Conservation (phyloP, 345 rosid genomes). For the Bruguiera gymnorhiza region DNA sequence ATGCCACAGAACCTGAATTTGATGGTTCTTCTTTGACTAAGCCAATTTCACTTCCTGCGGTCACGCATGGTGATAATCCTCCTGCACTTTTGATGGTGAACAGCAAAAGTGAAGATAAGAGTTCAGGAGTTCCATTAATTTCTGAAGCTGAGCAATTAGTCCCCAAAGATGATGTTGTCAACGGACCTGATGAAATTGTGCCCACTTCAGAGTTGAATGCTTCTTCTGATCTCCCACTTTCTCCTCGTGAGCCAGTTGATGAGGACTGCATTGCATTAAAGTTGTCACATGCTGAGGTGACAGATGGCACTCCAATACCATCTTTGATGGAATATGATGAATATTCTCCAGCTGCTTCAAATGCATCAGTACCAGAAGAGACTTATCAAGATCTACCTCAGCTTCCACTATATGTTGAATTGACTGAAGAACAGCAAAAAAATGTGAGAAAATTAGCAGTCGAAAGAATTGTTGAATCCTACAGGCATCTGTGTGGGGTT, state of each 20-base stretch:
- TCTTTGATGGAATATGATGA: constrained; percentile 49
- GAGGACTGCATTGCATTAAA: constrained; percentile 41
- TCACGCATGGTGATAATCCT: constrained; percentile 38
- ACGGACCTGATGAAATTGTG: constrained; percentile 39
- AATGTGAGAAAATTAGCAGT: constrained; percentile 57
- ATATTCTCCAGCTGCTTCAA: constrained; percentile 42
- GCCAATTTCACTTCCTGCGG: constrained; percentile 39
- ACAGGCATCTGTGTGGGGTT: constrained; percentile 48
- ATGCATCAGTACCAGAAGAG: constrained; percentile 52
- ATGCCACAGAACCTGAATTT: constrained; percentile 39
- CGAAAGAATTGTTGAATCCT: constrained; percentile 68
- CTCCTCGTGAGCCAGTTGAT: constrained; percentile 46
- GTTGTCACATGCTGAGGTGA: constrained; percentile 42
- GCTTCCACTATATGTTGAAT: constrained; percentile 70
- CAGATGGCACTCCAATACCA: constrained; percentile 38
- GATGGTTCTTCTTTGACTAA: constrained; percentile 50
- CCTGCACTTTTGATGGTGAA: constrained; percentile 30
- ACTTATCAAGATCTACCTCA: constrained; percentile 57
- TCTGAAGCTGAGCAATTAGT: constrained; percentile 42
- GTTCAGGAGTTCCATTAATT: constrained; percentile 38
- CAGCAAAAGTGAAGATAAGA: constrained; percentile 41
- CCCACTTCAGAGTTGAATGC: constrained; percentile 38
- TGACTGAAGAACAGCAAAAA: constrained; percentile 52
- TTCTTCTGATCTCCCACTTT: constrained; percentile 44
- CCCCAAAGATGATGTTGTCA: constrained; percentile 43